Evolutionary conservation across 2,329 filamentous ascomycete species (phyloP).

Genomic region (Eutypa lata): DNA sequence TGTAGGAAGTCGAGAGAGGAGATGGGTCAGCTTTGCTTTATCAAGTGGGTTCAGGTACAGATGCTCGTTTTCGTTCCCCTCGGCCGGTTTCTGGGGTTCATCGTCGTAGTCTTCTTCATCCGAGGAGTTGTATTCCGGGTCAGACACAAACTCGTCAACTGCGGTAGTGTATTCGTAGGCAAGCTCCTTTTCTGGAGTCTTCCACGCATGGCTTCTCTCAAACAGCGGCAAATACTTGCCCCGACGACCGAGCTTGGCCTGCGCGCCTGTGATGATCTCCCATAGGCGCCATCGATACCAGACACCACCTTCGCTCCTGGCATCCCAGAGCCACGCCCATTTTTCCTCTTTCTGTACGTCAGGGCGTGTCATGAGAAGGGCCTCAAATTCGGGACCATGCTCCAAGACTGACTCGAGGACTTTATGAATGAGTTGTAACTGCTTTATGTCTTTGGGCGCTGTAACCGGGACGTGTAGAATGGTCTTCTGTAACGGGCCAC

Average conservation of each 20-base stretch:
- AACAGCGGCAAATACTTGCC: slow-evolving; percentile 65
- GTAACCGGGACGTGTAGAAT: slow-evolving; percentile 68
- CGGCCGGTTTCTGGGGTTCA: slow-evolving; percentile 44
- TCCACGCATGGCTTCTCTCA: slow-evolving; percentile 75
- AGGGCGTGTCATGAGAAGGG: slow-evolving; percentile 81
- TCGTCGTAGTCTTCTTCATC: slow-evolving; percentile 75
- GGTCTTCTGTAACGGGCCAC: slow-evolving; percentile 39
- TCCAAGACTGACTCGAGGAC: slow-evolving; percentile 77
- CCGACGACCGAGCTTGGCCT: slow-evolving; percentile 38
- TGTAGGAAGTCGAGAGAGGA: slow-evolving; percentile 79
- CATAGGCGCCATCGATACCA: slow-evolving; percentile 94
- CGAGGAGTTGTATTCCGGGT: slow-evolving; percentile 81
- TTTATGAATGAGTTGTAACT: slow-evolving; percentile 81
- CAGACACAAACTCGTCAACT: slow-evolving; percentile 76
- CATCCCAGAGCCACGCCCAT: slow-evolving; percentile 93
- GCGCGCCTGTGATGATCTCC: slow-evolving; percentile 72
- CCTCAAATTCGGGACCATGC: slow-evolving; percentile 85
- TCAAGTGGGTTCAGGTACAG: slow-evolving; percentile 77
- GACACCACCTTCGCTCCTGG: slow-evolving; percentile 71
- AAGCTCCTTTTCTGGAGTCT: slow-evolving; percentile 68
- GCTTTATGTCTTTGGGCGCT: slow-evolving; percentile 73
- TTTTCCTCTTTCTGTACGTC: slow-evolving; percentile 83
- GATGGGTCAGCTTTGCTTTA: slow-evolving; percentile 78
- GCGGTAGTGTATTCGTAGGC: slow-evolving; percentile 76
- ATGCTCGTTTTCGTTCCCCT: slow-evolving; percentile 44